Evolutionary conservation across 768 basidiomycete genomes (phyloP).

Genomic region (Xerocomus potaroensis): DNA sequence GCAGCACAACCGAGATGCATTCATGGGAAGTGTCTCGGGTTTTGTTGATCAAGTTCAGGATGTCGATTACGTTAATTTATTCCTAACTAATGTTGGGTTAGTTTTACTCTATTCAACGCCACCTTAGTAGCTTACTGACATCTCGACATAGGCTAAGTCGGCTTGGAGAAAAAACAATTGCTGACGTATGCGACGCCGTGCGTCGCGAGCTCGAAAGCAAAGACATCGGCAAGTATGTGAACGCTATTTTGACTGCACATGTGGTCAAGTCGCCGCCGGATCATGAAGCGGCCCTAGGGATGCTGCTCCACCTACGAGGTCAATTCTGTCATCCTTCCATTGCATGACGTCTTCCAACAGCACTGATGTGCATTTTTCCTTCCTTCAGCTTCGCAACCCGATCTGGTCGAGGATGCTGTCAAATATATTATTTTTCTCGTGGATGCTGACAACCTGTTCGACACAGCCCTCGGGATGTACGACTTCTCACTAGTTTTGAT

Average conservation of each 20-base stretch:
- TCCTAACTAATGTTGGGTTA: slow-evolving; percentile 82
- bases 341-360: neutral
- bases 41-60: slow-evolving; percentile 87
- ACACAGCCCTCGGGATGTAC: slow-evolving; percentile 97
- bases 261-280: slow-evolving; percentile 91
- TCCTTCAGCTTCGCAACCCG: slow-evolving; percentile 46
- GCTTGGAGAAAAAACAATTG: slow-evolving; percentile 53
- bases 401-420: slow-evolving; percentile 90
- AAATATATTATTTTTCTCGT: slow-evolving; percentile 98
- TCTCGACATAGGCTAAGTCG: slow-evolving; percentile 50
- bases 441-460: slow-evolving; percentile 86
- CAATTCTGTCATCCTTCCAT: slow-evolving; percentile 11
- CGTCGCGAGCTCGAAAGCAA: slow-evolving; percentile 64
- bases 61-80: slow-evolving; percentile 89
- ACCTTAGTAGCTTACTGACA: slow-evolving; percentile 1
- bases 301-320: slow-evolving; percentile 81
- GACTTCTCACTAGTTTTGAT: slow-evolving; percentile 94
- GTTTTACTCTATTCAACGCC: slow-evolving; percentile 16
- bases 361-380: neutral
- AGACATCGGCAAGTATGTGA: slow-evolving; percentile 78
- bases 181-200: slow-evolving; percentile 72
- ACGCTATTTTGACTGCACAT: slow-evolving; percentile 88
- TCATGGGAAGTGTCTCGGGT: slow-evolving; percentile 54
- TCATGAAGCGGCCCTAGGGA: slow-evolving; percentile 75
- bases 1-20: slow-evolving; percentile 67